A percentile compares a stretch with the other conserved stretches of the same genome.
These are phyloP conservation scores for Xerocomus potaroensis DNA, from an alignment of 768 basidiomycete genomes.

Conservation along the genomic window DNA sequence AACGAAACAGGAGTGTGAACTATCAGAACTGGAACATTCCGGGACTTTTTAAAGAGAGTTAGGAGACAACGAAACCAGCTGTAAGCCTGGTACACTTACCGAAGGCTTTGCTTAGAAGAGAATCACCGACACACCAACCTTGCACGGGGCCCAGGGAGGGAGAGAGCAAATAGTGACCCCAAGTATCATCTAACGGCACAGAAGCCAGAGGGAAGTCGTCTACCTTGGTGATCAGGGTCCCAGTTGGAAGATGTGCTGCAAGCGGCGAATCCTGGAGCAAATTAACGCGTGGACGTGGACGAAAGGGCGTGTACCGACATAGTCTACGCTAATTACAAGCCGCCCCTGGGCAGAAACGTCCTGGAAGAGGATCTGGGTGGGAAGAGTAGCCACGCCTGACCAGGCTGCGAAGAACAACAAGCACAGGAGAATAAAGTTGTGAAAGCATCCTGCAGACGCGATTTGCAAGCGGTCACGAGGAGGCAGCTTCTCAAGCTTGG, in stretches of 20 bases:
- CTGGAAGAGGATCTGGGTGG: conserved; percentile 41
- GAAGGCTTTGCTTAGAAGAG: conserved; percentile 22
- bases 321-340: conserved; percentile 51
- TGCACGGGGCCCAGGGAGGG: conserved; percentile 11
- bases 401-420: conserved; percentile 39
- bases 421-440: conserved; percentile 64
- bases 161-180: conserved; percentile 44
- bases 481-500: conserved; percentile 36
- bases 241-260: conserved; percentile 47
- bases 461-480: conserved; percentile 50
- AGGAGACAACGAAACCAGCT: not conserved
- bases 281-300: conserved; percentile 3
- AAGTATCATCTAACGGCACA: conserved; percentile 30
- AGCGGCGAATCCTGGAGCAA: conserved; percentile 56
- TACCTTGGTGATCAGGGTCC: conserved; percentile 57
- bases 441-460: conserved; percentile 70
- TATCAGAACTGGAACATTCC: conserved; percentile 5
- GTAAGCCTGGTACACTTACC: conserved; percentile 8
- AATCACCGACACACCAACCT: conserved; percentile 63
- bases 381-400: conserved; percentile 23
- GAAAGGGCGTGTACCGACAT: conserved; percentile 37
- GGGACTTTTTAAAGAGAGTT: conserved; percentile 4
- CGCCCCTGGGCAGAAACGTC: conserved; percentile 51
- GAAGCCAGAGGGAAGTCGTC: conserved; percentile 55
- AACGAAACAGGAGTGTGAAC: conserved; percentile 41